Evolutionary conservation across 805 yeast genomes (phyloP), one percentile per base, ranked within the genome.

Genomic region (Kluyveromyces siamensis): DNA sequence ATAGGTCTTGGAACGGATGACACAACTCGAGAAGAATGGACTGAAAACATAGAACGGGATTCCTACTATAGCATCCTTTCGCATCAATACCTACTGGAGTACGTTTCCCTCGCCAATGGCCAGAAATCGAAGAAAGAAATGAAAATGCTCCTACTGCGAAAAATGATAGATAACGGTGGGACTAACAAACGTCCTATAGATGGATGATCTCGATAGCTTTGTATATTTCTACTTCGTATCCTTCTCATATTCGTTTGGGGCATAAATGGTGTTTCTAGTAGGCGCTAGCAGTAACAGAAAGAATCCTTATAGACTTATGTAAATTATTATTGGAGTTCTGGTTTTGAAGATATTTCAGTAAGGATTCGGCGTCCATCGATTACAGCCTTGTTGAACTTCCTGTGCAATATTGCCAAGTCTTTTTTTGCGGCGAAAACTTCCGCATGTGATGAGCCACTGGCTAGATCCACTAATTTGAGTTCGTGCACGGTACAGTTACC

Each of bases 1-100:
- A 70, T 83, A 19, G 96, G 95, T 1, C 63, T 90, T 1, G 96
- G 96, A 0, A 74, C 80, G 58, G 74, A 89, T 9, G 81, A 80
- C 47, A 88, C 95, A 0, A 71, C 83, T 0, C 71, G 82, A 46
- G 72, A 72, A 14, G 91, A 86, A 62, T 90, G 91, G 79, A 57
- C 82, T 51, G 65, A 75, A 6, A 86, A 84, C 56, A 59, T 64
- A 6, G 55, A 55, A 9, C 55, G 57, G 43, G 70, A 66, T 48
- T 59, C 66, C 4, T 63, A 62, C 47, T 50, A 55, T 45, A 55
- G 58, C 18, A 17, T 67, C 18, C 56, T 55, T 18, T 59, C 60
- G 8, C 68, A 65, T 49, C 56, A 67, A 0, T 60, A 55, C 1
- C 38, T 59, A 25, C 42, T 67, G 13, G 69, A 66, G 44, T 67